Evolutionary conservation across 1,284 basidiomycete species (phyloP), one percentile per base, ranked within the genome.

Genomic region (Pterula multifida): DNA sequence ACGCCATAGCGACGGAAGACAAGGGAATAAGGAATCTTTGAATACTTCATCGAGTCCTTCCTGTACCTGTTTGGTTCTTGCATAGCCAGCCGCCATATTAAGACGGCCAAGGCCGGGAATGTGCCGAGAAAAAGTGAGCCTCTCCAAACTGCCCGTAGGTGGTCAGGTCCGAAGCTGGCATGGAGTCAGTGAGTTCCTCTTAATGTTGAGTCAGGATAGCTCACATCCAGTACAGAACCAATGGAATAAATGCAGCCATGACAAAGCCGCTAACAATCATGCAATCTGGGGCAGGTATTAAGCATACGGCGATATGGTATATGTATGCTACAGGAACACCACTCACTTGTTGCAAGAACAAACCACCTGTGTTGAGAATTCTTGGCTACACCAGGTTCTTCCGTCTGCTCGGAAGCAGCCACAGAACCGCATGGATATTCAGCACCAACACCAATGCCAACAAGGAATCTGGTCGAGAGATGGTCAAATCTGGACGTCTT

Each of bases 191-290:
- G 17, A 42, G 39, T 9, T 17, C 9, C 9, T 4, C 9, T 17
- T 22, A 42, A 42, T 6, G 32, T 9, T 9, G n/a, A 35, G 9
- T 11, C 9, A 17, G 39, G 17, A 42, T 17, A 6, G 6, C 28
- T 15, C 15, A 32, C 28, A 32, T 32, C 28, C 28, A 32, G 28
- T 32, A 32, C 28, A 32, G 28, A 32, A 32, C 28, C 28, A 32
- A n/a, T 9, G 90, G 87, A 1, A 92, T 85, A 53, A 96, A 91
- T 26, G 85, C 72, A 3, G 88, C 71, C 49, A 92, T 63, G 19
- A 92, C 88, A 61, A 93, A 96, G 44, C 90, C 93, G 50, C 84
- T 61, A 62, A 95, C 92, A 58, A 96, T 92, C 89, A 92, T 92
- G 9, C 75, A 69, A 63, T 90, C 85, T 83, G 61, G 51, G 47